Conservation (phyloP, 2,329 filamentous ascomycete species). For the Penicillium sp. region DNA sequence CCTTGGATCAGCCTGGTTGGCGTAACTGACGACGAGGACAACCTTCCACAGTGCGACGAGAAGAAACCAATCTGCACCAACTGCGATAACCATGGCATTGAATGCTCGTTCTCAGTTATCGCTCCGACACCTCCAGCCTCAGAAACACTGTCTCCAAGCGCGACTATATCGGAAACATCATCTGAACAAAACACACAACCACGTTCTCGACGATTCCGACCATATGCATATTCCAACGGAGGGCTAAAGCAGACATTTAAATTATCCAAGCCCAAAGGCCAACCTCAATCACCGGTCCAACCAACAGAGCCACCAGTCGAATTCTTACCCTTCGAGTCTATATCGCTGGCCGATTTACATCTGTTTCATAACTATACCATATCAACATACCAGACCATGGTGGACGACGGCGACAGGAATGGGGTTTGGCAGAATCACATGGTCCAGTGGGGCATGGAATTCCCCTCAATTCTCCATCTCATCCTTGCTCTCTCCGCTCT, state of each 20-base stretch:
- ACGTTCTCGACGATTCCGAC: constrained; percentile 27
- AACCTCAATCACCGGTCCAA: neutral
- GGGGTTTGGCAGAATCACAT: constrained; percentile 41
- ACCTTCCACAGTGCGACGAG: constrained; percentile 42
- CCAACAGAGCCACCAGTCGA: constrained; percentile 27
- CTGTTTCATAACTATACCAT: constrained; percentile 43
- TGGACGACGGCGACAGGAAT: constrained; percentile 28
- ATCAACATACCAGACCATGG: constrained; percentile 35
- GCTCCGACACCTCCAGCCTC: constrained; percentile 7
- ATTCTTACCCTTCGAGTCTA: constrained; percentile 20
- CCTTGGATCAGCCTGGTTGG: neutral
- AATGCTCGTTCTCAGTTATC: constrained; percentile 33
- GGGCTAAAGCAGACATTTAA: constrained; percentile 21
- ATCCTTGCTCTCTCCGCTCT: constrained; percentile 41
- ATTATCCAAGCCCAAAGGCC: constrained; percentile 8
- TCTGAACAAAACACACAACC: constrained; percentile 5
- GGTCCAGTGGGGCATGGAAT: constrained; percentile 39
- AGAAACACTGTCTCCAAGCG: constrained; percentile 14
- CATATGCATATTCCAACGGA: constrained; percentile 21
- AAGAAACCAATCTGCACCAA: constrained; percentile 40
- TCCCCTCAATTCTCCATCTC: constrained; percentile 42
- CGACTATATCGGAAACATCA: neutral
- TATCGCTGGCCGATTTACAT: constrained; percentile 38
- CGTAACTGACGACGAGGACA: constrained; percentile 11
- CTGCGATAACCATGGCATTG: constrained; percentile 37